Conservation (phyloP, 805 yeast species). For the Ogataea pignaliae region DNA sequence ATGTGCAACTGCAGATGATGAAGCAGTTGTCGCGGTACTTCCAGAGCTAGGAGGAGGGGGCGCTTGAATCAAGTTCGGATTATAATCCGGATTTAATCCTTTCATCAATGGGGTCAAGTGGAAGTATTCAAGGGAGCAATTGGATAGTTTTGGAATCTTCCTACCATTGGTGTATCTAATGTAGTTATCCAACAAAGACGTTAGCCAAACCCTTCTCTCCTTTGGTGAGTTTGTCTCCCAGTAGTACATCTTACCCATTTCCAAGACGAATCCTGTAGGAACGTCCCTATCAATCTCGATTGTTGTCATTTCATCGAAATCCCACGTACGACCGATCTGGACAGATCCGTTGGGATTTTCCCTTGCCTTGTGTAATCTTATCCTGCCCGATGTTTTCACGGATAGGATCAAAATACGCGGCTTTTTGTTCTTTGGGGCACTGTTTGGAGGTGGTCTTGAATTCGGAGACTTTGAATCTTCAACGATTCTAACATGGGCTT, state of each 20-base stretch:
- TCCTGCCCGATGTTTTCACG: slow-evolving; percentile 60
- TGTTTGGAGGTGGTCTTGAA: slow-evolving; percentile 57
- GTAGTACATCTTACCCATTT: slow-evolving; percentile 73
- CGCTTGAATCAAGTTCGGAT: background rate
- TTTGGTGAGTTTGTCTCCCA: slow-evolving; percentile 67
- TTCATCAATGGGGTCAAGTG: slow-evolving; percentile 22
- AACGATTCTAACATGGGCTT: slow-evolving; percentile 69
- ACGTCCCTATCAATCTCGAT: slow-evolving; percentile 51
- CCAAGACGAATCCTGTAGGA: slow-evolving; percentile 53
- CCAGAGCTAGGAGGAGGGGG: background rate
- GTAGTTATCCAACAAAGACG: slow-evolving; percentile 47
- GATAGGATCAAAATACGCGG: slow-evolving; percentile 58
- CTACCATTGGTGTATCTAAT: slow-evolving; percentile 52
- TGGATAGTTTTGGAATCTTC: slow-evolving; percentile 44
- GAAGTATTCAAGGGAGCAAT: slow-evolving; percentile 40
- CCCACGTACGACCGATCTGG: slow-evolving; percentile 94
- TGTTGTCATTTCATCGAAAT: slow-evolving; percentile 59
- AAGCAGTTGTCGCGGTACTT: background rate
- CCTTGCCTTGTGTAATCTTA: slow-evolving; percentile 80
- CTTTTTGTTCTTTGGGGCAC: slow-evolving; percentile 48
- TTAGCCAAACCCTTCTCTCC: slow-evolving; percentile 56
- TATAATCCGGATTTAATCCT: background rate
- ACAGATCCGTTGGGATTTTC: slow-evolving; percentile 67
- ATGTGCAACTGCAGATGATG: too few species aligned
- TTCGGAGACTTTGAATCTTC: slow-evolving; percentile 74